Conservation (phyloP, 2,329 filamentous ascomycete genomes). For the Fusarium sp. region DNA sequence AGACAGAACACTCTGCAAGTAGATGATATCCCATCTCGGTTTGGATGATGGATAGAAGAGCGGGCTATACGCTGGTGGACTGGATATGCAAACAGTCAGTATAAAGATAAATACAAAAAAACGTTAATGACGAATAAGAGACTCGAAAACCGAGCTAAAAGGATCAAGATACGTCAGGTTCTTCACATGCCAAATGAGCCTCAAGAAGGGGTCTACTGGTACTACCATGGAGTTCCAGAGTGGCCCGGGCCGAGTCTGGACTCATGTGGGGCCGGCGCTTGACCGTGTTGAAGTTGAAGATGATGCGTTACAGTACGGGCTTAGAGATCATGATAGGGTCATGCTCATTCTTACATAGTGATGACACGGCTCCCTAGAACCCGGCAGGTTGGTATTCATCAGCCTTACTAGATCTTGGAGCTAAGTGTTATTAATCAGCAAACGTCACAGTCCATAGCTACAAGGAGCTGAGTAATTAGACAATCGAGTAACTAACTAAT, state of each 20-base stretch:
- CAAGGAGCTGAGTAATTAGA: not conserved
- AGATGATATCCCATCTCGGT: conserved; percentile 14
- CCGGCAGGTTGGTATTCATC: not conserved
- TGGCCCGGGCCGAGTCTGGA: conserved; percentile 23
- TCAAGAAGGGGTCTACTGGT: conserved; percentile 4
- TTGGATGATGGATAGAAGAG: conserved; percentile 28
- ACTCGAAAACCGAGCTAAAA: not conserved
- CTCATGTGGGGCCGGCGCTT: conserved; percentile 32
- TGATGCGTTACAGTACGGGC: not conserved
- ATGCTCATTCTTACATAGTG: conserved; percentile 17
- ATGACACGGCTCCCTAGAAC: not conserved
- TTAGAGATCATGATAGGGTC: conserved; percentile 14
- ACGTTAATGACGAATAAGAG: conserved; percentile 3
- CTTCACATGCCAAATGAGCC: conserved; percentile 12
- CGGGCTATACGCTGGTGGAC: conserved; percentile 2
- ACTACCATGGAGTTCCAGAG: not conserved
- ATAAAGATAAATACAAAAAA: conserved; percentile 22
- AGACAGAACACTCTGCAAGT: conserved; percentile 24
- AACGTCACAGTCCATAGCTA: too few relatives aligned
- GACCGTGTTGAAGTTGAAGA: conserved; percentile 8
- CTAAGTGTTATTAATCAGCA: too few relatives aligned
- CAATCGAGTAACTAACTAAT: not conserved
- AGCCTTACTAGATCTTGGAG: not conserved
- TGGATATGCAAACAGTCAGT: conserved; percentile 15
- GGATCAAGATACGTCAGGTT: not conserved